These are phyloP conservation scores for Scheffersomyces insectosa DNA, from an alignment of 1,139 yeast genomes.

Conservation along the genomic window DNA sequence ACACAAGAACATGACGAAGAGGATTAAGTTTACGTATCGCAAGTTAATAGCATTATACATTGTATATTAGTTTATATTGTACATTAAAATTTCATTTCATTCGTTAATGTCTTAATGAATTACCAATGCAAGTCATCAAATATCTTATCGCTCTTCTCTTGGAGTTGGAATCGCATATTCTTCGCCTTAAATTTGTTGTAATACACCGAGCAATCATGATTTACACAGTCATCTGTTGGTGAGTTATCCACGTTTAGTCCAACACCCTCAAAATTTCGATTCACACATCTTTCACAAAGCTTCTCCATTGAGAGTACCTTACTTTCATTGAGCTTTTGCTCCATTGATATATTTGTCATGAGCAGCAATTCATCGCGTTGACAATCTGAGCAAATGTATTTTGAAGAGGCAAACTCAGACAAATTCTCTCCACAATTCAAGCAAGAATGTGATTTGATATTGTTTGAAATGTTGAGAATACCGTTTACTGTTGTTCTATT, in stretches of 20 bases:
- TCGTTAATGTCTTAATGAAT: not conserved
- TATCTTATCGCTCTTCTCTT: slow-evolving; percentile 1
- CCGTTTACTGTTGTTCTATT: not conserved
- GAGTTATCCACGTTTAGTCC: slow-evolving; percentile 13
- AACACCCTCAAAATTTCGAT: slow-evolving; percentile 14
- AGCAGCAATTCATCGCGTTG: slow-evolving; percentile 18
- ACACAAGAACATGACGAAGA: slow-evolving; percentile 1
- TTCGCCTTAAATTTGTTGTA: slow-evolving; percentile 22
- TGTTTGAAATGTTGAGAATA: slow-evolving; percentile 12
- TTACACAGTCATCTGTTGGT: slow-evolving; percentile 24
- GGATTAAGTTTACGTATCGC: too few species aligned
- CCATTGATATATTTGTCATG: slow-evolving; percentile 18
- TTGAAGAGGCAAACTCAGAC: not conserved
- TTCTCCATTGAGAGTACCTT: slow-evolving; percentile 14
- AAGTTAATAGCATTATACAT: not conserved
- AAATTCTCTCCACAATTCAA: slow-evolving; percentile 23
- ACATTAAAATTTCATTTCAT: not conserved
- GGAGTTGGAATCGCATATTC: slow-evolving; percentile 8
- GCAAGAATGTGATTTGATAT: slow-evolving; percentile 23
- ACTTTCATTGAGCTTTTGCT: slow-evolving; percentile 13
- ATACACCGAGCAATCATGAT: slow-evolving; percentile 31
- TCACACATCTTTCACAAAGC: slow-evolving; percentile 29
- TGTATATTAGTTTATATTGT: not conserved
- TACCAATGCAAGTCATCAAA: slow-evolving; percentile 13
- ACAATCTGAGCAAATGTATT: slow-evolving; percentile 25